Evolutionary conservation across 352 stramenopile species (phyloP).

Genomic region (Phytophthora aleatoria): DNA sequence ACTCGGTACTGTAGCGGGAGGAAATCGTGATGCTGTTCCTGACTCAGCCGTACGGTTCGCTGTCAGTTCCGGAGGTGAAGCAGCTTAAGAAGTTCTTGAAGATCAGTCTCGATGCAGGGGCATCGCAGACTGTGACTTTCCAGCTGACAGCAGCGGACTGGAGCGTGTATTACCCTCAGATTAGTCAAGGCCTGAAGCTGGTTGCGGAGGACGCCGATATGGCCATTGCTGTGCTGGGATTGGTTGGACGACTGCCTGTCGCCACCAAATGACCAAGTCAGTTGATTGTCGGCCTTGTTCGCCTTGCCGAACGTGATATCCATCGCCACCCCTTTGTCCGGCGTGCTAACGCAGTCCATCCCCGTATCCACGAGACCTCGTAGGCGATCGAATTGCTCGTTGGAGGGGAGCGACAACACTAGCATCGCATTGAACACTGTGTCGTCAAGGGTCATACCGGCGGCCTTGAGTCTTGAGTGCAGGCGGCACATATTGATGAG

Average conservation of each 20-base stretch:
- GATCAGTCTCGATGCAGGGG: too few relatives aligned
- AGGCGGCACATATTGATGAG: constrained; percentile 7
- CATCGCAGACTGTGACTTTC: too few relatives aligned
- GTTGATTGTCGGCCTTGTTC: constrained; percentile 1
- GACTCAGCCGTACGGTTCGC: too few relatives aligned
- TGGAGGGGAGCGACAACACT: not conserved
- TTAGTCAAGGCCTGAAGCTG: too few relatives aligned
- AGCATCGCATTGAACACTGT: constrained; percentile 1
- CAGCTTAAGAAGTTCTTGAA: too few relatives aligned
- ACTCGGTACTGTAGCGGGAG: too few relatives aligned
- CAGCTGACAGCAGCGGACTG: too few relatives aligned
- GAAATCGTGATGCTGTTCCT: too few relatives aligned
- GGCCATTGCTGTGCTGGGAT: not conserved
- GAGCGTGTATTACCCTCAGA: too few relatives aligned
- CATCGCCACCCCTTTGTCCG: constrained; percentile 18
- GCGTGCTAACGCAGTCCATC: constrained; percentile 8
- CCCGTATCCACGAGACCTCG: constrained; percentile 3
- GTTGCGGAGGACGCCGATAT: too few relatives aligned
- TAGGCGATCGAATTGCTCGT: constrained; percentile 12
- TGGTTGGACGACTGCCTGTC: not conserved
- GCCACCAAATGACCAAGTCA: constrained; percentile 3
- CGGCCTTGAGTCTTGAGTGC: constrained; percentile 4
- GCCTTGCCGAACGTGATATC: constrained; percentile 21
- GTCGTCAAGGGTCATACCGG: constrained; percentile 12
- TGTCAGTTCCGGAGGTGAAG: too few relatives aligned